Base-by-base conservation (phyloP, 768 basidiomycete genomes). In the Leccinum barrowsii region DNA sequence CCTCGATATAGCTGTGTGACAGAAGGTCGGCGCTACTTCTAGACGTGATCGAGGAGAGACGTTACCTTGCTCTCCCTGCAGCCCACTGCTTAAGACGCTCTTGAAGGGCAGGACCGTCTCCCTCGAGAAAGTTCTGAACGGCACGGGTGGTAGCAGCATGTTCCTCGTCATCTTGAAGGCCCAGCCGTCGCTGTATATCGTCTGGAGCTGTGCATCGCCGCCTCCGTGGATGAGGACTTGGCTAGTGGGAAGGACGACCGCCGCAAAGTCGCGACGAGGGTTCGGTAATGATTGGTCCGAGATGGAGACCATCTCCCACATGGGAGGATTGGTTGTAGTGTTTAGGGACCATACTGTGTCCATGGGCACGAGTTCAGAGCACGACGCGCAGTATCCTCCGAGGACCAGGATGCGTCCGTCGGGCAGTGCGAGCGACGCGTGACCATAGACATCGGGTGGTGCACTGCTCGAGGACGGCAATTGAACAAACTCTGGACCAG, bases 1-100 rank as follows among this genome's bases (percentile, higher is more conserved):
- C 95, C 66, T 98, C 94, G 67, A 97, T 95, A 68, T 96, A 97
- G n/a, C n/a, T 93, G 56, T 11, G 24, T n/a, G 50, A 64, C 58
- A 4, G 59, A 35, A 46, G 6, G 7, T 48, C 24, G 49, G 52
- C 30, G 7, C n/a, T 19, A 42, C 10, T 19, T 52, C 10, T 7
- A 28, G 22, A 12, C 24, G 17, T 22, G 5, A 34, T 34, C 21
- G 7, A 5, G 30, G 12, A 22, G 5, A 8, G 30, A 72, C 82
- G n/a, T 13, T 52, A 88, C 87, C 89, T 92, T 51, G 77, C 84
- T 73, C 82, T 86, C 54, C 76, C 79, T 65, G 82, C 74, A 1
- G 92, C 90, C 79, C 94, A 98, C 57, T 85, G 82, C 62, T 81
- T 78, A 62, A 99, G 78, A 67, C 81, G 83, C 67, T 84, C 78